Conservation (phyloP, 768 basidiomycete species). For the Termitomyces sp. region DNA sequence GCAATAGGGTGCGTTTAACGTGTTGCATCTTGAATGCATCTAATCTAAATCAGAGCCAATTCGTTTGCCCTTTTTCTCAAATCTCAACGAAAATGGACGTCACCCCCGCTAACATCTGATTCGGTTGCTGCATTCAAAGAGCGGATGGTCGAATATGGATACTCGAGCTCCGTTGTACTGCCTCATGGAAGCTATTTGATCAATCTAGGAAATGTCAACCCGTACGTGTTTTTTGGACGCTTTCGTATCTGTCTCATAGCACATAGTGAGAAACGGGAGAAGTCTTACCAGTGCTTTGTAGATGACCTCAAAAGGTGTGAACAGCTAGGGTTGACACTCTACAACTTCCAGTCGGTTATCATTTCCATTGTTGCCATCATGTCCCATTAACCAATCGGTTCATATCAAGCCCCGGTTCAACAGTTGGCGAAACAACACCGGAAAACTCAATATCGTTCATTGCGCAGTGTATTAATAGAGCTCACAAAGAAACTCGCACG, state of each 20-base stretch:
- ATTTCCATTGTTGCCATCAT: neutral
- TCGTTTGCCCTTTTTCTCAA: slow-evolving; percentile 84
- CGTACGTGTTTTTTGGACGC: slow-evolving; percentile 37
- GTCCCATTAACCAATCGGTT: neutral
- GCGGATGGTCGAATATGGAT: slow-evolving; percentile 58
- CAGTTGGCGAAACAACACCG: slow-evolving; percentile 62
- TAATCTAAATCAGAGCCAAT: slow-evolving; percentile 51
- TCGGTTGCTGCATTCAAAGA: slow-evolving; percentile 58
- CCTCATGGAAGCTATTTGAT: slow-evolving; percentile 87
- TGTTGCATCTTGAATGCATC: neutral
- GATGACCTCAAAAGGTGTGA: slow-evolving; percentile 82
- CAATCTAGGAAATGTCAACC: slow-evolving; percentile 79
- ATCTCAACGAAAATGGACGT: slow-evolving; percentile 79
- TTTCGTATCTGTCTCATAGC: neutral
- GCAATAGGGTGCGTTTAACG: slow-evolving; percentile 51
- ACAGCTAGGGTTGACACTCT: slow-evolving; percentile 64
- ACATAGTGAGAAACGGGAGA: slow-evolving; percentile 58
- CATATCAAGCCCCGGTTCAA: slow-evolving; percentile 65
- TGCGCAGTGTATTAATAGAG: slow-evolving; percentile 71
- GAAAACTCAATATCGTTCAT: slow-evolving; percentile 61
- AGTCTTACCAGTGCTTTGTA: slow-evolving; percentile 75
- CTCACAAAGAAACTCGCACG: slow-evolving; percentile 53
- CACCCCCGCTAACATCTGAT: slow-evolving; percentile 50
- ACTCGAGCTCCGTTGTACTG: slow-evolving; percentile 58
- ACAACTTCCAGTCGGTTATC: slow-evolving; percentile 79